Evolutionary conservation across 768 basidiomycete genomes (phyloP).

Genomic region (Mycena leptocephala): DNA sequence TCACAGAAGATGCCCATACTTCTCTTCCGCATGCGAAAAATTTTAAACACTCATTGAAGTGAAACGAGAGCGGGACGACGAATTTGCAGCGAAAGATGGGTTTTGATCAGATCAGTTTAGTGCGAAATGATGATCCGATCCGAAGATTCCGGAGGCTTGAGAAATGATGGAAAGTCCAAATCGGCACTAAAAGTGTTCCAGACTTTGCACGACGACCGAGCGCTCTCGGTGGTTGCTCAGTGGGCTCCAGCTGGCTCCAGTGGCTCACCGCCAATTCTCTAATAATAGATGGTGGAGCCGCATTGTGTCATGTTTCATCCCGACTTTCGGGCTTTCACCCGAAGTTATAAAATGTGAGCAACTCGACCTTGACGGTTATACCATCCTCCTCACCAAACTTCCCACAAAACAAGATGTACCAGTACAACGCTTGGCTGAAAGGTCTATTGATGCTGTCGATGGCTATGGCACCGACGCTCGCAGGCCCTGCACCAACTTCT

Average conservation of each 20-base stretch:
- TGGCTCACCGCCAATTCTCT: not conserved
- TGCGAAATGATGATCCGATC: too few relatives aligned
- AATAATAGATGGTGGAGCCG: not conserved
- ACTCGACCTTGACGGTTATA: not conserved
- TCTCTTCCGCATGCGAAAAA: too few relatives aligned
- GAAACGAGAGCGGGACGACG: too few relatives aligned
- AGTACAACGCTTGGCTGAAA: not conserved
- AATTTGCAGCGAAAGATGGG: too few relatives aligned
- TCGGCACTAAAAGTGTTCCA: too few relatives aligned
- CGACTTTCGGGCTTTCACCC: slow-evolving; percentile 1
- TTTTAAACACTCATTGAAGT: too few relatives aligned
- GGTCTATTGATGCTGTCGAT: slow-evolving; percentile 3
- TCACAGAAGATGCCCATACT: too few relatives aligned
- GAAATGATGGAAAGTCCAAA: too few relatives aligned
- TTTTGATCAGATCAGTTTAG: too few relatives aligned
- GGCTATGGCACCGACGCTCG: not conserved
- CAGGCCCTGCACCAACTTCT: not conserved
- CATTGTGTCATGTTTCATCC: not conserved
- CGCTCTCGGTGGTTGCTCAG: not conserved
- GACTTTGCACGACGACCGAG: too few relatives aligned
- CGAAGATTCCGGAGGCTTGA: too few relatives aligned
- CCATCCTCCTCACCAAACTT: not conserved
- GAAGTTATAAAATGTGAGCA: not conserved
- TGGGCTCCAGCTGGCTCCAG: not conserved
- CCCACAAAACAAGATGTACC: not conserved